Conservation (phyloP, 768 basidiomycete genomes). For the Butyriboletus loyo region DNA sequence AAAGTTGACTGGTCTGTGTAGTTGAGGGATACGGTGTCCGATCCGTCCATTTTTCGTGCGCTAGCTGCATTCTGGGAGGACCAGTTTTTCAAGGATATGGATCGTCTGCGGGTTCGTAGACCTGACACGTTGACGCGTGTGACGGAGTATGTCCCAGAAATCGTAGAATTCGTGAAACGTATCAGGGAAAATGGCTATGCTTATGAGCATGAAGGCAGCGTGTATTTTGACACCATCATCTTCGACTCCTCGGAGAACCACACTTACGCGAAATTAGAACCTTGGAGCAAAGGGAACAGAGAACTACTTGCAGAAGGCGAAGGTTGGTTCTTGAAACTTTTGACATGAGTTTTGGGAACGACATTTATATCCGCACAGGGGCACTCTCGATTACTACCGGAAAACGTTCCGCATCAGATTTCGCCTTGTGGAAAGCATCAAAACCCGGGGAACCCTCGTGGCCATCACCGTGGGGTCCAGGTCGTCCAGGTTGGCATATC, state of each 20-base stretch:
- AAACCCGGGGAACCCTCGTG: constrained; percentile 96
- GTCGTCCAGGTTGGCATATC: constrained; percentile 83
- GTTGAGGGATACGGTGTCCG: constrained; percentile 78
- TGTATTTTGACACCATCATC: constrained; percentile 85
- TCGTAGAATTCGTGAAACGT: constrained; percentile 81
- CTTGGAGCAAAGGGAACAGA: constrained; percentile 93
- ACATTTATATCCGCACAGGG: constrained; percentile 35
- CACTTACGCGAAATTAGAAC: constrained; percentile 90
- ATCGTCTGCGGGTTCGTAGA: constrained; percentile 75
- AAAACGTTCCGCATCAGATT: constrained; percentile 84
- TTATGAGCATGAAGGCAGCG: constrained; percentile 72
- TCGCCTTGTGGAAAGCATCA: constrained; percentile 97
- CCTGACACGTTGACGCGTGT: constrained; percentile 93
- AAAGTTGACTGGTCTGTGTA: constrained; percentile 30
- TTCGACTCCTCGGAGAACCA: constrained; percentile 80
- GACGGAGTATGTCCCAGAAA: constrained; percentile 95
- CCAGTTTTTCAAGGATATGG: constrained; percentile 91
- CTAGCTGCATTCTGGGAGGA: constrained; percentile 87
- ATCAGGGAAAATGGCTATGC: constrained; percentile 83
- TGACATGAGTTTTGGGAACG: not conserved
- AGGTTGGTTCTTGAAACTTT: constrained; percentile 45
- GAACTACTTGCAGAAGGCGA: constrained; percentile 90
- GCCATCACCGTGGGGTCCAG: constrained; percentile 89
- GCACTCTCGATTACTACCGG: constrained; percentile 55
- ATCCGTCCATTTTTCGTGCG: constrained; percentile 80